phyloP scores from a whole-genome alignment of 163 green algal species.

The Scenedesmus sp. region DNA sequence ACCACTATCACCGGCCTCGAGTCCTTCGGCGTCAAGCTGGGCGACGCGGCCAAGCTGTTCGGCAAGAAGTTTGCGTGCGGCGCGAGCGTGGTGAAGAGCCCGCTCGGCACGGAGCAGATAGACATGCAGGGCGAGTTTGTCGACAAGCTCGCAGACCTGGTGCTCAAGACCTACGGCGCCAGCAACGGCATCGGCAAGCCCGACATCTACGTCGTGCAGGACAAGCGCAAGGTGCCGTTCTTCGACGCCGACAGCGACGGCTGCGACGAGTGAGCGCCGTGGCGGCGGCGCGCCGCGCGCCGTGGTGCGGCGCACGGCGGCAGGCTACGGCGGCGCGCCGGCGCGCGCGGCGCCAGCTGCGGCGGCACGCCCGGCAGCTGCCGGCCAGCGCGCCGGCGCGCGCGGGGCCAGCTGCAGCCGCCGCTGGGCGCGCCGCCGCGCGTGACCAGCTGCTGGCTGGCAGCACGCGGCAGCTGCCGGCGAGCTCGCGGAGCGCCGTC shows the following conservation, averaged over 20 bases:
- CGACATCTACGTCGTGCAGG: conserved; percentile 78
- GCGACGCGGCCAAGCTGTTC: conserved; percentile 94
- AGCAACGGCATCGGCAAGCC: conserved; percentile 70
- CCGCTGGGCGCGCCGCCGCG: too few relatives aligned
- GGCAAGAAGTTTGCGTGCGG: conserved; percentile 99
- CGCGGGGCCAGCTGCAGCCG: too few relatives aligned
- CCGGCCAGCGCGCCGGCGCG: too few relatives aligned
- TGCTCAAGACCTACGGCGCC: conserved; percentile 77
- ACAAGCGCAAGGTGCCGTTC: conserved; percentile 72
- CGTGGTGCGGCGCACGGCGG: not conserved
- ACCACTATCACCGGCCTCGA: conserved; percentile 95
- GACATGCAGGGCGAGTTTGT: conserved; percentile 94
- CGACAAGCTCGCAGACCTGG: conserved; percentile 73
- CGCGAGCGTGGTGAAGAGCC: conserved; percentile 88
- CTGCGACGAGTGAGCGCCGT: conserved; percentile 5
- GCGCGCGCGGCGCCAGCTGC: not conserved
- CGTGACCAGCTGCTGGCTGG: too few relatives aligned
- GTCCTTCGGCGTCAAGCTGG: conserved; percentile 93
- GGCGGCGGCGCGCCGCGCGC: too few relatives aligned
- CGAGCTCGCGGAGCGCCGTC: too few relatives aligned
- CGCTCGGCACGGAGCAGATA: conserved; percentile 94
- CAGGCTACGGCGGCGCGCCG: not conserved
- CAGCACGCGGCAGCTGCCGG: too few relatives aligned
- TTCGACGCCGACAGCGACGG: conserved; percentile 41
- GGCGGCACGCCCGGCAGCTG: too few relatives aligned